Evolutionary conservation across 441 rosid species (phyloP).

Genomic region (Pelargonium australe): DNA sequence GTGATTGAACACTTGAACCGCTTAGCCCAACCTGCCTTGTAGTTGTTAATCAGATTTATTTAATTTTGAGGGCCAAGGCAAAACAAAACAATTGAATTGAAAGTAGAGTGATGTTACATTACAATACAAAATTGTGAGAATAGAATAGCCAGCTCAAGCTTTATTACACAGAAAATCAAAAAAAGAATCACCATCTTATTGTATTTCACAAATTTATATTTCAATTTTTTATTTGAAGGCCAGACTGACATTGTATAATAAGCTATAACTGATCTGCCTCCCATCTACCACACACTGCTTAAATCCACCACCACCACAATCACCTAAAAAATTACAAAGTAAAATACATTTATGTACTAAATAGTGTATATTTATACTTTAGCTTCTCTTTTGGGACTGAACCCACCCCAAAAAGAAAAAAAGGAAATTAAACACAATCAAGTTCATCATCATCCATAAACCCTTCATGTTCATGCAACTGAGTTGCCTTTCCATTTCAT

Average conservation of each 20-base stretch:
- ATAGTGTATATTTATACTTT: neutral
- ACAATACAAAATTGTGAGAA: no score
- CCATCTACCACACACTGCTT: neutral
- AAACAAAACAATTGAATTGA: no score
- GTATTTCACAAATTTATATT: conserved; percentile 7
- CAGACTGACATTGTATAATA: neutral
- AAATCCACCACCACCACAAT: neutral
- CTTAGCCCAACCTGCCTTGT: no score
- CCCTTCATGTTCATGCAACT: neutral
- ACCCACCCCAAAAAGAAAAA: neutral
- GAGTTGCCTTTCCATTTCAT: neutral
- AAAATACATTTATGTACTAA: conserved; percentile 4
- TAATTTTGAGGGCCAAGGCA: no score
- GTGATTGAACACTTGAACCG: no score
- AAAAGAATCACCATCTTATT: neutral
- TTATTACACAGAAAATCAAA: no score
- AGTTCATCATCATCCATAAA: neutral
- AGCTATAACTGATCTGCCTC: neutral
- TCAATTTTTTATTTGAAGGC: neutral
- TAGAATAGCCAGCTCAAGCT: no score
- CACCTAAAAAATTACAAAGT: neutral
- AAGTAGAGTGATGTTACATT: no score
- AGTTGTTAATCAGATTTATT: no score
- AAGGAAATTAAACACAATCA: neutral
- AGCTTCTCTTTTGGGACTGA: neutral